These are phyloP conservation scores for Dendrobium catenatum DNA, from an alignment of 106 monocot species.

Conservation along the genomic window DNA sequence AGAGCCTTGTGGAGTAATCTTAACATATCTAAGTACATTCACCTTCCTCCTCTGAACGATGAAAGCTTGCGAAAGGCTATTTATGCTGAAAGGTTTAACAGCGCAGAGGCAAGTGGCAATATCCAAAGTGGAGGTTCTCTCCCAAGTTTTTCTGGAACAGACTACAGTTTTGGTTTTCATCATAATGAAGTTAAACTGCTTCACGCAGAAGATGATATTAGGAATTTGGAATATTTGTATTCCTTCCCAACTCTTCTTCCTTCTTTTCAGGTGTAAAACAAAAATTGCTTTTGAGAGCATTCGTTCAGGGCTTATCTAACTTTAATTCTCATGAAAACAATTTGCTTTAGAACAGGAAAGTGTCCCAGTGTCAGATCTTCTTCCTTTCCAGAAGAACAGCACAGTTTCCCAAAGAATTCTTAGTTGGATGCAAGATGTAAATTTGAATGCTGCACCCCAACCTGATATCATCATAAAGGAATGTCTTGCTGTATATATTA, in stretches of 20 bases:
- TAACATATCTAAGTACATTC: slow-evolving; percentile 60
- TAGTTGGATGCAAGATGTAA: slow-evolving; percentile 43
- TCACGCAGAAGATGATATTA: slow-evolving; percentile 20
- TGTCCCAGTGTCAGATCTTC: slow-evolving; percentile 48
- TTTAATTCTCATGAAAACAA: neutral
- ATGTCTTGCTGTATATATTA: slow-evolving; percentile 61
- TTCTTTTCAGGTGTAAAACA: slow-evolving; percentile 41
- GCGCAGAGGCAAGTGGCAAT: slow-evolving; percentile 3
- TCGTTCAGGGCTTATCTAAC: neutral
- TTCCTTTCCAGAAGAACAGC: slow-evolving; percentile 85
- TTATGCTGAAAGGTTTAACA: slow-evolving; percentile 33
- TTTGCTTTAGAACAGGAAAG: slow-evolving; percentile 44
- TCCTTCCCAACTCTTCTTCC: slow-evolving; percentile 91
- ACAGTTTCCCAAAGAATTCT: slow-evolving; percentile 71
- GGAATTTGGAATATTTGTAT: slow-evolving; percentile 45
- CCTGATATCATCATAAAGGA: slow-evolving; percentile 65
- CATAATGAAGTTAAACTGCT: slow-evolving; percentile 28
- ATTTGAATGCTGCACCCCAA: slow-evolving; percentile 34
- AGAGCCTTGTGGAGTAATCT: slow-evolving; percentile 41
- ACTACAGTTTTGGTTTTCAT: slow-evolving; percentile 60
- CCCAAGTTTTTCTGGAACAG: slow-evolving; percentile 39
- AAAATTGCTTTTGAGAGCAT: neutral
- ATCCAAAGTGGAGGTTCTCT: slow-evolving; percentile 2
- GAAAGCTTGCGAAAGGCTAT: slow-evolving; percentile 52
- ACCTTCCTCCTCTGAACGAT: slow-evolving; percentile 82